Evolutionary conservation across 257 asterid species (phyloP).

Genomic region (Buddleja alternifolia): DNA sequence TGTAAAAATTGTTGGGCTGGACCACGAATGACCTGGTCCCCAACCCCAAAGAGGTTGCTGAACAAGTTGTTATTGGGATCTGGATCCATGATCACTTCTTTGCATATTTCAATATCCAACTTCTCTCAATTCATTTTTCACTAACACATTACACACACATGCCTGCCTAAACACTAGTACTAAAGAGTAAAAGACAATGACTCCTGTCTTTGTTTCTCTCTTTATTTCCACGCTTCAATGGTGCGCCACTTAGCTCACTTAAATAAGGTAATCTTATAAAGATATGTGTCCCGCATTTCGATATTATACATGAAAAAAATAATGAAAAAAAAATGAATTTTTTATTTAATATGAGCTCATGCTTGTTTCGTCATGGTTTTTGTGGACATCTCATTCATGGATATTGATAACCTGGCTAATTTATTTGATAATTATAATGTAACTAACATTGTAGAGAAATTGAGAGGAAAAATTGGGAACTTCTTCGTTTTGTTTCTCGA

Average conservation of each 20-base stretch:
- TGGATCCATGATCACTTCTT: conserved; percentile 16
- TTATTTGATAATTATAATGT: too few relatives aligned
- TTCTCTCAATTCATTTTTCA: conserved; percentile 23
- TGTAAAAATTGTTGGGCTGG: too few relatives aligned
- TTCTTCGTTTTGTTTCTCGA: too few relatives aligned
- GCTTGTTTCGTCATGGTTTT: too few relatives aligned
- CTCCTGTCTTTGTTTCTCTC: conserved; percentile 19
- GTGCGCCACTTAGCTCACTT: conserved; percentile 17
- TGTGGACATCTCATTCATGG: too few relatives aligned
- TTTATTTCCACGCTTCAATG: conserved; percentile 28
- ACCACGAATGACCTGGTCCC: conserved; percentile 30
- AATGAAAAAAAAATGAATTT: too few relatives aligned
- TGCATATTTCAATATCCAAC: not conserved
- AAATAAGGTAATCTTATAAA: conserved; percentile 6
- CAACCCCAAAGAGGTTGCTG: not conserved
- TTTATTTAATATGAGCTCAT: too few relatives aligned
- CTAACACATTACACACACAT: conserved; percentile 18
- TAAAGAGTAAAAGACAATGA: conserved; percentile 27
- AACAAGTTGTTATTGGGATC: conserved; percentile 27
- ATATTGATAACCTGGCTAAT: too few relatives aligned
- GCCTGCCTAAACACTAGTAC: too few relatives aligned
- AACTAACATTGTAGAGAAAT: too few relatives aligned
- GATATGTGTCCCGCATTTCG: not conserved
- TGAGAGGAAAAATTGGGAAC: too few relatives aligned
- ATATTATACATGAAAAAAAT: too few relatives aligned